Evolutionary conservation across 768 basidiomycete species (phyloP).

Genomic region (Naganishia vishniacii): DNA sequence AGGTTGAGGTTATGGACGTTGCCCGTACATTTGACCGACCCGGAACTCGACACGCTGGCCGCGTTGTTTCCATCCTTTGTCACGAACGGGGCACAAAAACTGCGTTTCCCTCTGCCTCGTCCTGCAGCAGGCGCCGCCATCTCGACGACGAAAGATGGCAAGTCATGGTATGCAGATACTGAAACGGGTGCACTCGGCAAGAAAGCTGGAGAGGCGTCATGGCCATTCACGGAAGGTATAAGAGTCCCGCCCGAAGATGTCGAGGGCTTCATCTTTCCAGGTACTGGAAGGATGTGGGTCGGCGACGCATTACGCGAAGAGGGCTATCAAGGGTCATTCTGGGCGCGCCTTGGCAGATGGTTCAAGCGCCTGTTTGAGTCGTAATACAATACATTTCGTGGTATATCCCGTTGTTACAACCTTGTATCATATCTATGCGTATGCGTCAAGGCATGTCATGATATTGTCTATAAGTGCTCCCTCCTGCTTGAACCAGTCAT

Average conservation of each 20-base stretch:
- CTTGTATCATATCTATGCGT: background rate
- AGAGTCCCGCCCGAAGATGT: slow-evolving; percentile 21
- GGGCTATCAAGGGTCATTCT: slow-evolving; percentile 72
- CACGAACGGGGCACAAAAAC: slow-evolving; percentile 46
- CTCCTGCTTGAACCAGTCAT: slow-evolving; percentile 49
- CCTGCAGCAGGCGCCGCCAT: slow-evolving; percentile 3
- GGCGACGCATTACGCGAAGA: slow-evolving; percentile 58
- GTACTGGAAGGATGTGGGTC: slow-evolving; percentile 60
- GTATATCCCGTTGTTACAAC: slow-evolving; percentile 5
- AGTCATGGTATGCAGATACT: background rate
- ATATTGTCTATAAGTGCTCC: slow-evolving; percentile 40
- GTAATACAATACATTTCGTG: too few species aligned
- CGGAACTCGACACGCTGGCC: slow-evolving; percentile 63
- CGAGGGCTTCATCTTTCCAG: slow-evolving; percentile 30
- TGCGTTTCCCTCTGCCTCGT: slow-evolving; percentile 56
- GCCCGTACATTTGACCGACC: slow-evolving; percentile 66
- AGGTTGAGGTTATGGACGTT: slow-evolving; percentile 70
- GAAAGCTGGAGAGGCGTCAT: slow-evolving; percentile 20
- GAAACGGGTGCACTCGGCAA: background rate
- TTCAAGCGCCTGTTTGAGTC: slow-evolving; percentile 68
- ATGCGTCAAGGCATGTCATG: background rate
- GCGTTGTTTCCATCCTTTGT: slow-evolving; percentile 73
- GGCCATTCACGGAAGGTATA: slow-evolving; percentile 14
- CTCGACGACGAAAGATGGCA: background rate
- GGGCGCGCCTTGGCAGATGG: slow-evolving; percentile 73